Evolutionary conservation across 108 stramenopile genomes (phyloP).

Genomic region (Licmophora abbreviata): DNA sequence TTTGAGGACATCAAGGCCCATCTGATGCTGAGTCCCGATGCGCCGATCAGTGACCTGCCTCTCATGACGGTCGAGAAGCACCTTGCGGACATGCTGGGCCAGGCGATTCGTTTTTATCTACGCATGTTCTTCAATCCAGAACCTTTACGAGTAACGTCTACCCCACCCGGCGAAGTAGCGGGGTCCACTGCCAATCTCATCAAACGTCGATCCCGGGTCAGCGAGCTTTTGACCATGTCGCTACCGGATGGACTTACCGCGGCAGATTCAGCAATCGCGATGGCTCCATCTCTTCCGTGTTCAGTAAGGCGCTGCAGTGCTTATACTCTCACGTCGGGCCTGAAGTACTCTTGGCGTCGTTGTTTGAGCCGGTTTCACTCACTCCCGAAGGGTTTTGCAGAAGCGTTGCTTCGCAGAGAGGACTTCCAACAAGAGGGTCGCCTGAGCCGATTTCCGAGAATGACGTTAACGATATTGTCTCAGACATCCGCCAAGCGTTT

Average conservation of each 20-base stretch:
- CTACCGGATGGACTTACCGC: slow-evolving; percentile 19
- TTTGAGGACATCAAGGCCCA: neutral
- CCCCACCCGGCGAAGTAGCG: slow-evolving; percentile 1
- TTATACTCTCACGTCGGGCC: slow-evolving; percentile 8
- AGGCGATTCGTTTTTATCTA: slow-evolving; percentile 40
- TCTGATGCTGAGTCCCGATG: neutral
- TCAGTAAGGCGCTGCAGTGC: slow-evolving; percentile 28
- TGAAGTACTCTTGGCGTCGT: neutral
- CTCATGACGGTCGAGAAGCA: slow-evolving; percentile 3
- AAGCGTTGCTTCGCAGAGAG: slow-evolving; percentile 15
- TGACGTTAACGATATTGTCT: slow-evolving; percentile 19
- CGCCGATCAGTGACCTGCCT: neutral
- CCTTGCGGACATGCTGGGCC: slow-evolving; percentile 33
- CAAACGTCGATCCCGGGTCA: slow-evolving; percentile 6
- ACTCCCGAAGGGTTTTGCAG: slow-evolving; percentile 14
- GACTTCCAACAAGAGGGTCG: slow-evolving; percentile 5
- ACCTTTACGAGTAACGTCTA: slow-evolving; percentile 13
- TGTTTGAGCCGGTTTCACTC: neutral
- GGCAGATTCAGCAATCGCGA: slow-evolving; percentile 32
- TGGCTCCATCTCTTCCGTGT: slow-evolving; percentile 41
- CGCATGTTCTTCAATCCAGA: slow-evolving; percentile 31
- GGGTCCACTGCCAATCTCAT: neutral
- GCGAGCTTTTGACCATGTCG: slow-evolving; percentile 9
- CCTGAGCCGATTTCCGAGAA: slow-evolving; percentile 12
- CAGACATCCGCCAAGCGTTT: slow-evolving; percentile 32